Evolutionary conservation across 352 stramenopile genomes (phyloP).

Genomic region (Pythium pyrilobum): DNA sequence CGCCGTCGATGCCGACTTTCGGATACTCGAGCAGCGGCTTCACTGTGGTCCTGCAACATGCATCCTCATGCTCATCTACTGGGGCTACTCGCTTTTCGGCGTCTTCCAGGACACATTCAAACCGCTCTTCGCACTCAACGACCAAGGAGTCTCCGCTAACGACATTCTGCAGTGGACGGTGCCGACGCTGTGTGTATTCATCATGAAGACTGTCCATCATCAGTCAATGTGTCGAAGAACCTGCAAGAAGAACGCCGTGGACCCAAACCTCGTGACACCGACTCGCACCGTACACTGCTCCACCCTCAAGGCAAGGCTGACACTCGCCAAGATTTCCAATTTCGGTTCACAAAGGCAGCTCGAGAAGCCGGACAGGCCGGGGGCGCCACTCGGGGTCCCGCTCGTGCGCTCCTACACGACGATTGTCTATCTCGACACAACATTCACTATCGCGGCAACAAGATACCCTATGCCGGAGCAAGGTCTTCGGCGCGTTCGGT

Average conservation of each 20-base stretch:
- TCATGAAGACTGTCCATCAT: constrained; percentile 14
- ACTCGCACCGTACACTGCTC: constrained; percentile 13
- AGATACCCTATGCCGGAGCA: neutral
- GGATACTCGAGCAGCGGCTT: constrained; percentile 6
- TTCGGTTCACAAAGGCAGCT: neutral
- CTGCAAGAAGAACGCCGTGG: no score
- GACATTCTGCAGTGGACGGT: constrained; percentile 25
- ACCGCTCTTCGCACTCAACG: constrained; percentile 7
- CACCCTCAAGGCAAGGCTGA: constrained; percentile 14
- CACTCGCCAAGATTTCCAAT: neutral
- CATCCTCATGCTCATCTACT: neutral
- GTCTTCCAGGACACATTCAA: constrained; percentile 2
- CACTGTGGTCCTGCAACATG: neutral
- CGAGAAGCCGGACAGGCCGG: neutral
- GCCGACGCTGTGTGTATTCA: constrained; percentile 20
- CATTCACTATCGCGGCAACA: neutral
- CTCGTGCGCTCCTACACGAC: constrained; percentile 15
- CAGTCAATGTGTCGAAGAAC: neutral
- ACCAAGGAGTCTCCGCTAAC: constrained; percentile 10
- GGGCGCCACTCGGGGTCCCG: neutral
- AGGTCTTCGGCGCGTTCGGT: neutral
- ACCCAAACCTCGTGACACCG: neutral
- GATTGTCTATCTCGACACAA: constrained; percentile 10
- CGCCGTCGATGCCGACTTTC: constrained; percentile 18
- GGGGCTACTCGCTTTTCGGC: constrained; percentile 12